phyloP scores from a whole-genome alignment of 2,329 filamentous ascomycete genomes.

The Meredithiella fracta region DNA sequence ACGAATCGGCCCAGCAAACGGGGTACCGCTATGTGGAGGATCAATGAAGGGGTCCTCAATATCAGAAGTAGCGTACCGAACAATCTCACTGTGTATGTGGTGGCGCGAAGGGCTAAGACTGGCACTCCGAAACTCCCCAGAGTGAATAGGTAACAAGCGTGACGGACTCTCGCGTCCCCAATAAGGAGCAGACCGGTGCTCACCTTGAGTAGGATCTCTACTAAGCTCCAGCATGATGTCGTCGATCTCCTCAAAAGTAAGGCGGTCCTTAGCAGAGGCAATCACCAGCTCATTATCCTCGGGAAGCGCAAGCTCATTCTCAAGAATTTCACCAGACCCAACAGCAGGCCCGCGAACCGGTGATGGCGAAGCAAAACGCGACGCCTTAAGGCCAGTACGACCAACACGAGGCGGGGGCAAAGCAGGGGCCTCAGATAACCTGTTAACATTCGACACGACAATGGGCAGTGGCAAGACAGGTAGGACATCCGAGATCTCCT shows the following conservation, averaged over 20 bases:
- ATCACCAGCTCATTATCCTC: conserved; percentile 17
- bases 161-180: conserved; percentile 31
- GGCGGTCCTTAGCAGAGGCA: conserved; percentile 22
- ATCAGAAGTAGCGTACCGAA: conserved; percentile 22
- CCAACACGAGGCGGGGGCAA: conserved; percentile 15
- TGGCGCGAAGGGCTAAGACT: conserved; percentile 55
- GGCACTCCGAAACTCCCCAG: conserved; percentile 42
- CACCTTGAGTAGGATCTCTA: conserved; percentile 55
- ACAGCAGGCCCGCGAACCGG: conserved; percentile 27
- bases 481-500: conserved; percentile 9
- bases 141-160: conserved; percentile 22
- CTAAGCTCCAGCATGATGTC: conserved; percentile 80
- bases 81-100: conserved; percentile 29
- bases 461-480: conserved; percentile 15
- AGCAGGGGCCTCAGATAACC: conserved; percentile 11
- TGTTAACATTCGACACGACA: conserved; percentile 11
- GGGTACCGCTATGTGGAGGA: conserved; percentile 46
- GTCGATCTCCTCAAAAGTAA: conserved; percentile 72
- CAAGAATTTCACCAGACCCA: conserved; percentile 18
- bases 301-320: conserved; percentile 9
- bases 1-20: conserved; percentile 36
- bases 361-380: conserved; percentile 32
- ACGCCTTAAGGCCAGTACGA: conserved; percentile 27
- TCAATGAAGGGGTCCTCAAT: conserved; percentile 47
- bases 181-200: conserved; percentile 41